Percentiles rank a stretch among this genome's conserved stretches.
These are phyloP conservation scores for Ceratocystis alfenasii DNA, from an alignment of 2,329 filamentous ascomycete genomes.

Conservation along the genomic window DNA sequence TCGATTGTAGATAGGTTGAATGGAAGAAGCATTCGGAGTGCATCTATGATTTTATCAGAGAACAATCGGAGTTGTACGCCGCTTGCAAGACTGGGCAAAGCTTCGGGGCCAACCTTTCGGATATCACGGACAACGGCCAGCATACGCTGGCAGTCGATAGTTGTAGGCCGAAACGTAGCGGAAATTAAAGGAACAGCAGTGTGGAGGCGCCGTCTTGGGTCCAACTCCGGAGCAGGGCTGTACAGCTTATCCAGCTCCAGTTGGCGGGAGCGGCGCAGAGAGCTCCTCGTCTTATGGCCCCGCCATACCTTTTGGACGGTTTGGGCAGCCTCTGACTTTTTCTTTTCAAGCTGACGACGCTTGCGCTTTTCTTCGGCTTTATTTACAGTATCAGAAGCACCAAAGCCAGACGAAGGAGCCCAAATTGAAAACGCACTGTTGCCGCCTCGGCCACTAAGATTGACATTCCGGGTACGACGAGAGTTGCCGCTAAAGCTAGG, in stretches of 20 bases:
- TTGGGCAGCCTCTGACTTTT: conserved; percentile 59
- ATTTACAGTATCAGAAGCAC: conserved; percentile 64
- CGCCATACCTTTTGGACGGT: conserved; percentile 73
- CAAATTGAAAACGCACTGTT: conserved; percentile 47
- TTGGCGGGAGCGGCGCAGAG: conserved; percentile 46
- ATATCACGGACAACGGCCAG: conserved; percentile 11
- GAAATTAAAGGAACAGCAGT: conserved; percentile 5
- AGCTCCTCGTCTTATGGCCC: conserved; percentile 53
- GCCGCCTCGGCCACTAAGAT: conserved; percentile 68
- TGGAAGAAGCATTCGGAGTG: neutral
- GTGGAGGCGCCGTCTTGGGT: neutral
- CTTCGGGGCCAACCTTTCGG: neutral
- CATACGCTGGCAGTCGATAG: neutral
- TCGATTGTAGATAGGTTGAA: neutral
- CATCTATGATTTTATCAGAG: conserved; percentile 8
- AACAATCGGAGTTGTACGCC: neutral
- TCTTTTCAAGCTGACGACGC: conserved; percentile 67
- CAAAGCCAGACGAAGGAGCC: conserved; percentile 27
- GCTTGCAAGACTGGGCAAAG: neutral
- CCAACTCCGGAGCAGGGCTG: conserved; percentile 24
- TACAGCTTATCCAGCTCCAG: conserved; percentile 52
- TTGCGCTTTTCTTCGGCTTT: conserved; percentile 78
- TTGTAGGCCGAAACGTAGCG: conserved; percentile 1
- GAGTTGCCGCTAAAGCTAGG: conserved; percentile 82
- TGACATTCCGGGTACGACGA: conserved; percentile 78